phyloP scores from a whole-genome alignment of 805 yeast genomes.

The Candida coquimbonensis region DNA sequence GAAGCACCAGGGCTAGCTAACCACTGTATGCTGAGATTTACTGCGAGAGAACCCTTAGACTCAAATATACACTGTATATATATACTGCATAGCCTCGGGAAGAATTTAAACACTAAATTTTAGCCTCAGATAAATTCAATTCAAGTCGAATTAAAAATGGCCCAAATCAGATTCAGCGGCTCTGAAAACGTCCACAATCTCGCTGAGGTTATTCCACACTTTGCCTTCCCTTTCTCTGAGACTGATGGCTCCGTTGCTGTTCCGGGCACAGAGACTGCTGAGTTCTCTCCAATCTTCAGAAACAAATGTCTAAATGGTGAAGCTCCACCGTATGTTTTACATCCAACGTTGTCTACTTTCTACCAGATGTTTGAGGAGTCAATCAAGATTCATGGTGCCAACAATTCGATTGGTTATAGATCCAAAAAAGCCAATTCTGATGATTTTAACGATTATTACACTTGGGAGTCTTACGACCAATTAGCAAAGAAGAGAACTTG shows the following conservation, averaged over 20 bases:
- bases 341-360: slow-evolving; percentile 38
- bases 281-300: slow-evolving; percentile 48
- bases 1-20: no score
- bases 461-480: slow-evolving; percentile 35
- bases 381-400: slow-evolving; percentile 28
- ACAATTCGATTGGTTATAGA: slow-evolving; percentile 43
- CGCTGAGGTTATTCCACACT: slow-evolving; percentile 13
- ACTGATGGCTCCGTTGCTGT: slow-evolving; percentile 18
- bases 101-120: no score
- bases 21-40: no score
- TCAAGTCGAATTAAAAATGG: background rate
- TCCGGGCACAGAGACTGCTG: slow-evolving; percentile 26
- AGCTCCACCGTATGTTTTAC: slow-evolving; percentile 30
- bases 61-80: no score
- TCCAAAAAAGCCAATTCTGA: slow-evolving; percentile 25
- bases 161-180: slow-evolving; percentile 5
- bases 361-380: slow-evolving; percentile 39
- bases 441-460: slow-evolving; percentile 34
- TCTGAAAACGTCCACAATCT: background rate
- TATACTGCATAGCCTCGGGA: no score
- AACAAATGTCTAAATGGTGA: slow-evolving; percentile 28
- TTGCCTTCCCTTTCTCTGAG: slow-evolving; percentile 13
- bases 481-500: slow-evolving; percentile 36
- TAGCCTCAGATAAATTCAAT: background rate
- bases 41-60: no score